phyloP scores from a whole-genome alignment of 2,329 filamentous ascomycete genomes.

The Cytospora piceicola region DNA sequence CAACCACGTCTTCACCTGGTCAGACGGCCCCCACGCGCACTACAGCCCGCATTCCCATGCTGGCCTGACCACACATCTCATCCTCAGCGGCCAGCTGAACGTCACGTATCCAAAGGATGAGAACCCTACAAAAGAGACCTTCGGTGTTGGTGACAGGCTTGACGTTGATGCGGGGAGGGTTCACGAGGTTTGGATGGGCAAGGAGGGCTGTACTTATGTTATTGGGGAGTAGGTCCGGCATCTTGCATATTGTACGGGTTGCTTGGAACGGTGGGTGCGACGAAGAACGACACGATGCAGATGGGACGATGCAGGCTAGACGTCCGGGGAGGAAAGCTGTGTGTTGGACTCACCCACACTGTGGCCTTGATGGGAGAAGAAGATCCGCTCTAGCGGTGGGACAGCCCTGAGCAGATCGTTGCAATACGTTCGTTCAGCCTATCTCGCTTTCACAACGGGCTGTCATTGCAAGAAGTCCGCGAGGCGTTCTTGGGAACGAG shows the following conservation, averaged over 20 bases:
- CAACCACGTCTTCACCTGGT: constrained; percentile 71
- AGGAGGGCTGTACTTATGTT: constrained; percentile 69
- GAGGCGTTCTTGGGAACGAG: too few relatives aligned
- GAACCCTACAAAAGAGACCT: constrained; percentile 59
- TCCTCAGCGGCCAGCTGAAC: constrained; percentile 66
- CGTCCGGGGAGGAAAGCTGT: too few relatives aligned
- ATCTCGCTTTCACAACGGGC: too few relatives aligned
- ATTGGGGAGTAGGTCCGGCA: constrained; percentile 55
- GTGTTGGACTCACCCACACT: too few relatives aligned
- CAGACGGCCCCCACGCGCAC: constrained; percentile 67
- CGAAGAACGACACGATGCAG: too few relatives aligned
- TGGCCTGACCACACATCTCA: constrained; percentile 70
- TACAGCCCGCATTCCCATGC: constrained; percentile 70
- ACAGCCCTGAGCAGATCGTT: too few relatives aligned
- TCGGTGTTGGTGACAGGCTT: constrained; percentile 62
- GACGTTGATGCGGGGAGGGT: constrained; percentile 67
- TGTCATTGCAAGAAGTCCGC: too few relatives aligned
- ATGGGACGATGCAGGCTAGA: too few relatives aligned
- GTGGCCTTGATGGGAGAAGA: too few relatives aligned
- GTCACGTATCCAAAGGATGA: constrained; percentile 67
- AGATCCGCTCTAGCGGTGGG: too few relatives aligned
- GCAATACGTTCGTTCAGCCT: too few relatives aligned
- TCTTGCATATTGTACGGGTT: neutral
- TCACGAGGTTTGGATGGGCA: constrained; percentile 73
- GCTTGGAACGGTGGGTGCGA: too few relatives aligned